A percentile compares a stretch with the other conserved stretches of the same genome.
Conservation (phyloP, 345 rosid genomes). For the Microcos paniculata region DNA sequence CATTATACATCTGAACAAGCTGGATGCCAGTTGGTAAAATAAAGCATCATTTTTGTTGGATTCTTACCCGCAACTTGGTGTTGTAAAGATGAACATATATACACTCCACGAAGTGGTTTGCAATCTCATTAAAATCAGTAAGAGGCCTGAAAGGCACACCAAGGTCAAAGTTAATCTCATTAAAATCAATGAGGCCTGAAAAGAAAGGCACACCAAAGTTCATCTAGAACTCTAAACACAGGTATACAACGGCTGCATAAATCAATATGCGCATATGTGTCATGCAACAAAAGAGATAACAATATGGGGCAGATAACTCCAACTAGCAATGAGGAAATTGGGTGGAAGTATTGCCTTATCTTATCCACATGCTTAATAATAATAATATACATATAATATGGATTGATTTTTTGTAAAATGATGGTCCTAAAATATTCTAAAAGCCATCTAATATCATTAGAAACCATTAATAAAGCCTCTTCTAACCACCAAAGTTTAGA, state of each 20-base stretch:
- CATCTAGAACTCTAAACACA: conserved; percentile 1
- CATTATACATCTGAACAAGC: not conserved
- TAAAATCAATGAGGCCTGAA: not conserved
- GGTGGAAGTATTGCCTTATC: not conserved
- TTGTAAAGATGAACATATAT: conserved; percentile 81
- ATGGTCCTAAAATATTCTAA: not conserved
- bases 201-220: not conserved
- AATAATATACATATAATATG: not conserved
- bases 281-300: not conserved
- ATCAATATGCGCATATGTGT: not conserved
- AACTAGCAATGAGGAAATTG: not conserved
- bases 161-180: conserved; percentile 17
- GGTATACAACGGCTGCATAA: not conserved
- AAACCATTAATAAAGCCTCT: not conserved
- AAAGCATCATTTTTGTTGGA: conserved; percentile 23
- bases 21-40: not conserved
- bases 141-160: conserved; percentile 65
- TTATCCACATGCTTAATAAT: not conserved
- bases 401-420: too few species aligned
- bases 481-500: not conserved
- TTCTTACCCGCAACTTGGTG: conserved; percentile 69
- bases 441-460: not conserved
- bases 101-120: conserved; percentile 83
- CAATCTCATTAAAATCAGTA: conserved; percentile 79
- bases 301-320: not conserved